These are phyloP conservation scores for Dioscorea alata DNA, from an alignment of 106 monocot species.

Conservation along the genomic window DNA sequence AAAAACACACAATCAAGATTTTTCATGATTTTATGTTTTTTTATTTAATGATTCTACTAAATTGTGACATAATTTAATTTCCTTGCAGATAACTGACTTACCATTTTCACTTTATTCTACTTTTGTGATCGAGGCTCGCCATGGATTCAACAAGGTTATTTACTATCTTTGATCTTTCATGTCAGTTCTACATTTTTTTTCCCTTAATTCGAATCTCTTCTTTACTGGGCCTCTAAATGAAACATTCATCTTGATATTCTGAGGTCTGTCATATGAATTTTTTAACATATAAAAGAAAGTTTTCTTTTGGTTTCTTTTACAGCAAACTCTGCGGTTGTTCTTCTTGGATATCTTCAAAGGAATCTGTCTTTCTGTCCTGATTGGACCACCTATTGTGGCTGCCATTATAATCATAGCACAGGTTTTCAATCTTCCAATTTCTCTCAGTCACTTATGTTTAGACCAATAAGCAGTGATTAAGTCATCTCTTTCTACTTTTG, in stretches of 20 bases:
- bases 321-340: conserved; percentile 96
- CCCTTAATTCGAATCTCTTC: background rate
- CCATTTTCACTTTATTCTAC: conserved; percentile 97
- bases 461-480: too few relatives aligned
- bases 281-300: background rate
- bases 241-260: background rate
- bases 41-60: too few relatives aligned
- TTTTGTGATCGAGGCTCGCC: conserved; percentile 91
- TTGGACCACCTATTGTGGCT: conserved; percentile 92
- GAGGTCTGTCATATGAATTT: background rate
- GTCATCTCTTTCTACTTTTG: too few relatives aligned
- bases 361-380: conserved; percentile 60
- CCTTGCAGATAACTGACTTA: conserved; percentile 78
- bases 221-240: background rate
- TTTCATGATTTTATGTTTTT: too few relatives aligned
- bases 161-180: background rate
- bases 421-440: conserved; percentile 20
- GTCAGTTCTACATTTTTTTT: conserved; percentile 1
- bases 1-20: too few relatives aligned
- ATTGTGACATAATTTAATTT: background rate
- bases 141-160: conserved; percentile 96
- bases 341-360: conserved; percentile 81
- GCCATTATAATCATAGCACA: conserved; percentile 83
- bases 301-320: conserved; percentile 14
- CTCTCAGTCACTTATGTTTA: too few relatives aligned